These are phyloP conservation scores for Colletotrichum cereale DNA, from an alignment of 2,329 filamentous ascomycete genomes.

Conservation along the genomic window DNA sequence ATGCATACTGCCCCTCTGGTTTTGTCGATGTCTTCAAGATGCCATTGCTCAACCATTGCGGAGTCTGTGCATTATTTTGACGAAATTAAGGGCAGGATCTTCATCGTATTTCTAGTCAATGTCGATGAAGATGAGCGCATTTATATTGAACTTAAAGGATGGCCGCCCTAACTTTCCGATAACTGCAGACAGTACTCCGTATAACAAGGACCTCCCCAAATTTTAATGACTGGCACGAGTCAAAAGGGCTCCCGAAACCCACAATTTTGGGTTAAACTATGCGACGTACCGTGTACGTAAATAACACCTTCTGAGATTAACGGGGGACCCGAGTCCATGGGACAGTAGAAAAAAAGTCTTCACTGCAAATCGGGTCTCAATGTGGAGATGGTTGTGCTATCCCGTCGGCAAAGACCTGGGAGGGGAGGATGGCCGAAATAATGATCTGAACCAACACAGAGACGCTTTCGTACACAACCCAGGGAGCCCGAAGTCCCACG, in stretches of 20 bases:
- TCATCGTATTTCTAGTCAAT: not conserved
- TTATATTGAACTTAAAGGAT: slow-evolving; percentile 15
- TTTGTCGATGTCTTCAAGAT: not conserved
- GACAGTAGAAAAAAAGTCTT: not conserved
- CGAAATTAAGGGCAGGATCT: not conserved
- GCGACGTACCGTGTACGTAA: slow-evolving; percentile 10
- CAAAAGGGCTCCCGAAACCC: slow-evolving; percentile 14
- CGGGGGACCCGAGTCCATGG: slow-evolving; percentile 10
- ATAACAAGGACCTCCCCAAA: slow-evolving; percentile 13
- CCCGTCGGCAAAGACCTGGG: not conserved
- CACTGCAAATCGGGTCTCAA: too few species aligned
- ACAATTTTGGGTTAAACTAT: slow-evolving; percentile 16
- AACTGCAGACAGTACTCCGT: not conserved
- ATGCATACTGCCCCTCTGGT: not conserved
- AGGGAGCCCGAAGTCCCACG: slow-evolving; percentile 13
- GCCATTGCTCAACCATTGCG: not conserved
- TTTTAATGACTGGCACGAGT: slow-evolving; percentile 10
- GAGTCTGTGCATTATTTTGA: not conserved
- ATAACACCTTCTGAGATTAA: slow-evolving; percentile 15
- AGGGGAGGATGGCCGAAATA: not conserved
- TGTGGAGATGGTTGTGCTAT: too few species aligned
- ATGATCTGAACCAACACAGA: not conserved
- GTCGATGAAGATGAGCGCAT: not conserved
- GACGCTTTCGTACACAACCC: slow-evolving; percentile 19
- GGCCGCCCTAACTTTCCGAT: not conserved